A percentile compares a stretch with the other conserved stretches of the same genome.
Evolutionary conservation across 2,329 filamentous ascomycete genomes (phyloP).

Genomic region (Pyricularia sp.): DNA sequence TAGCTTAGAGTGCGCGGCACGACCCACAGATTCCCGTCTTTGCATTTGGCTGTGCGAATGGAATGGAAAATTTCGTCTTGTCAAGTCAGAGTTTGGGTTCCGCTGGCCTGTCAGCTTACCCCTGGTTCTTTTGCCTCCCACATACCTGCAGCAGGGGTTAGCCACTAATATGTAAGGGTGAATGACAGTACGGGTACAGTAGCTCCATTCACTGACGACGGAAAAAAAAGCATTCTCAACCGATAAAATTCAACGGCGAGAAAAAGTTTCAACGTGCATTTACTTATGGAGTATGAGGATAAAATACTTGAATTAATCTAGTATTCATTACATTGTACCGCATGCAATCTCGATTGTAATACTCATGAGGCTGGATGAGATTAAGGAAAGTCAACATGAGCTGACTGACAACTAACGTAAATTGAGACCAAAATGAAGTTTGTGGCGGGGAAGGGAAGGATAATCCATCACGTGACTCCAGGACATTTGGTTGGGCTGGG

Average conservation of each 20-base stretch:
- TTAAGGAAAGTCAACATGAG: not conserved
- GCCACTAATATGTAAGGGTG: not conserved
- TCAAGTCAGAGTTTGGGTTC: not conserved
- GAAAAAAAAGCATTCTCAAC: not conserved
- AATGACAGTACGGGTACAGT: not conserved
- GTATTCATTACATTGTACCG: too few relatives aligned
- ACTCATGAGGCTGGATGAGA: too few relatives aligned
- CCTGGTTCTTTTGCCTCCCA: not conserved
- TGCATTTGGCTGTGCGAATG: not conserved
- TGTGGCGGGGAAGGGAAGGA: not conserved
- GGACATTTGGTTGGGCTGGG: not conserved
- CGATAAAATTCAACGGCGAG: not conserved
- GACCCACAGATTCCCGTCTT: not conserved
- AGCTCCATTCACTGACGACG: not conserved
- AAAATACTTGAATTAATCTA: too few relatives aligned
- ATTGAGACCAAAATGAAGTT: not conserved
- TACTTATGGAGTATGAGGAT: too few relatives aligned
- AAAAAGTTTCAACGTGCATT: not conserved
- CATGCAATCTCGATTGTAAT: too few relatives aligned
- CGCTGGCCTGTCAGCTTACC: not conserved
- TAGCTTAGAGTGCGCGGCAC: too few relatives aligned
- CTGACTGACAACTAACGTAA: not conserved
- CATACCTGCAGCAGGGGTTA: not conserved
- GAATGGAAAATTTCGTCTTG: not conserved
- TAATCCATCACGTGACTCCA: not conserved